Conservation (phyloP, 352 stramenopile genomes). For the Heterotrichella gracilis region DNA sequence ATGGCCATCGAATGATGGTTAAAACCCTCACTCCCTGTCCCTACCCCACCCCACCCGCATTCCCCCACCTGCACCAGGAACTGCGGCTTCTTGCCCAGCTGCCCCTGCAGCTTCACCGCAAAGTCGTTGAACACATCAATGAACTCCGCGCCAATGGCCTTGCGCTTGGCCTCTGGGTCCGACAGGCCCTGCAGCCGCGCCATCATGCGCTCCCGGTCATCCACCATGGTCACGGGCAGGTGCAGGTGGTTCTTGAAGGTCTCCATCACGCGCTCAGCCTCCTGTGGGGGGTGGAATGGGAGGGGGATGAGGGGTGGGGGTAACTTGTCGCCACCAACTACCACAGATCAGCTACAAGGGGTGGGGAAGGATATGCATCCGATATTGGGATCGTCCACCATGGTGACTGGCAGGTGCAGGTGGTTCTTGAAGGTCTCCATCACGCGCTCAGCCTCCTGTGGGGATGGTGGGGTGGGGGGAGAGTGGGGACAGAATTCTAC, state of each 20-base stretch:
- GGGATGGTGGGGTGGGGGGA: no score
- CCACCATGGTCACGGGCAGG: constrained; percentile 82
- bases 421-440: constrained; percentile 47
- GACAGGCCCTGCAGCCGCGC: constrained; percentile 52
- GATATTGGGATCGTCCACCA: constrained; percentile 76
- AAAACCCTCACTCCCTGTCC: constrained; percentile 27
- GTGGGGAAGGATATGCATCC: no score
- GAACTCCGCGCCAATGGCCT: constrained; percentile 91
- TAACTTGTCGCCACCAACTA: no score
- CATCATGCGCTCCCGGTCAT: constrained; percentile 78
- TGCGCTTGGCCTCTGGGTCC: constrained; percentile 86
- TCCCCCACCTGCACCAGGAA: no score
- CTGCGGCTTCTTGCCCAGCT: no score
- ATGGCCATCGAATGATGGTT: no score
- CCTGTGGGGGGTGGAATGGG: no score
- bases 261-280: constrained; percentile 39
- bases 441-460: constrained; percentile 46
- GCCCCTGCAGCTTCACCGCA: no score
- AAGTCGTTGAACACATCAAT: constrained; percentile 89
- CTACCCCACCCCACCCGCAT: no score
- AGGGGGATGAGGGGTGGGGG: no score
- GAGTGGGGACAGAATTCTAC: no score
- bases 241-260: constrained; percentile 45
- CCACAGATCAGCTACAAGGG: no score
- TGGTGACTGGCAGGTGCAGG: constrained; percentile 72